Evolutionary conservation across 805 yeast genomes (phyloP).

Genomic region (Saturnispora galanensis): DNA sequence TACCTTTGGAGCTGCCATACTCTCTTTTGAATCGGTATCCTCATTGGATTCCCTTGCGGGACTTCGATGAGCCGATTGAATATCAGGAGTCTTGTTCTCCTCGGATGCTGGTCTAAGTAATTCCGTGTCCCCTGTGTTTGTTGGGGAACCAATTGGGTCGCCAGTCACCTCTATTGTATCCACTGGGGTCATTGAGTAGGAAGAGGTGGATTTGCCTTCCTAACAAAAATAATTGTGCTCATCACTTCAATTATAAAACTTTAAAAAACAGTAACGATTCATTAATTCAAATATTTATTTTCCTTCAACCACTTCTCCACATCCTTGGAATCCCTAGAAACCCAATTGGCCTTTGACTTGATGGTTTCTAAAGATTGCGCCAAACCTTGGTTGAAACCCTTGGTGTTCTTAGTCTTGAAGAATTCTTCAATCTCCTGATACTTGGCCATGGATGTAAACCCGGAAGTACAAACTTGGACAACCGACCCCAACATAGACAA

Average conservation of each 20-base stretch:
- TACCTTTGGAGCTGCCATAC: too few relatives aligned
- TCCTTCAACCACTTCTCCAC: slow-evolving; percentile 38
- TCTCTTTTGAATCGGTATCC: too few relatives aligned
- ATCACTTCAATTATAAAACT: background rate
- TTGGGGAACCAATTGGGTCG: too few relatives aligned
- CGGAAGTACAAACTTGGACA: slow-evolving; percentile 46
- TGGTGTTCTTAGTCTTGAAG: slow-evolving; percentile 39
- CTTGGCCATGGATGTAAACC: slow-evolving; percentile 32
- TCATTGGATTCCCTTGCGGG: too few relatives aligned
- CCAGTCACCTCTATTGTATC: too few relatives aligned
- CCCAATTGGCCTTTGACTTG: slow-evolving; percentile 45
- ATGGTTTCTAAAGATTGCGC: slow-evolving; percentile 51
- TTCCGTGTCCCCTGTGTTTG: too few relatives aligned
- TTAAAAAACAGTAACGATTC: too few relatives aligned
- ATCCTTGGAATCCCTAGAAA: slow-evolving; percentile 35
- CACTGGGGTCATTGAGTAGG: too few relatives aligned
- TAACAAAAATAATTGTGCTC: background rate
- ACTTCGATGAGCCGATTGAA: too few relatives aligned
- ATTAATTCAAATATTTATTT: slow-evolving; percentile 17
- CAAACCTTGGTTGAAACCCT: slow-evolving; percentile 50
- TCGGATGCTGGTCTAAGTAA: too few relatives aligned
- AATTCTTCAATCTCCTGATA: slow-evolving; percentile 35
- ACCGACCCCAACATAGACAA: slow-evolving; percentile 71
- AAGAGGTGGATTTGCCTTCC: too few relatives aligned
- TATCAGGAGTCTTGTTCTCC: too few relatives aligned